phyloP scores from a whole-genome alignment of 305 asterid species.

The Fraxinus velutina region DNA sequence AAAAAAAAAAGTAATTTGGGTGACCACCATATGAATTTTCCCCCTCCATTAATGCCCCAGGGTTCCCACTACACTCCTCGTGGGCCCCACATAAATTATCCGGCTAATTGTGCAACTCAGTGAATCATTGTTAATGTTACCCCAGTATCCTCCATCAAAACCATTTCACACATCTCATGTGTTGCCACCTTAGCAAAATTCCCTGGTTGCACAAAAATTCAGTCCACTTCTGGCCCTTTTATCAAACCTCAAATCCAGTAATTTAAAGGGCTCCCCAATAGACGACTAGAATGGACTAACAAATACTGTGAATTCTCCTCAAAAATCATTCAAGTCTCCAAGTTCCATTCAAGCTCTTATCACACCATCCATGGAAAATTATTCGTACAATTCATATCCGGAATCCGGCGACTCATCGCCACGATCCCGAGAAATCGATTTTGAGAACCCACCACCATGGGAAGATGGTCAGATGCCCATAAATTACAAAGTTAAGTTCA shows the following conservation, averaged over 20 bases:
- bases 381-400: constrained; percentile 58
- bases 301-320: neutral
- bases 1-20: neutral
- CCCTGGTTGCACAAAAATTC: neutral
- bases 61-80: neutral
- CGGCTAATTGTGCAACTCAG: neutral
- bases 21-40: neutral
- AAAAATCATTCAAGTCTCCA: neutral
- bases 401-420: constrained; percentile 95
- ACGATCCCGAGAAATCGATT: constrained; percentile 80
- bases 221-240: neutral
- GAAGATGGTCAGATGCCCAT: constrained; percentile 53
- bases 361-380: constrained; percentile 55
- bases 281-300: neutral
- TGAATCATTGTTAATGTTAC: neutral
- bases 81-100: neutral
- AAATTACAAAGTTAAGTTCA: constrained; percentile 49
- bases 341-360: neutral
- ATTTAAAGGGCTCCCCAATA: neutral
- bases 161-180: neutral
- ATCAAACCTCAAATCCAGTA: neutral
- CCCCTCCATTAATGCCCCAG: neutral
- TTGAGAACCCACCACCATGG: constrained; percentile 78
- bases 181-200: neutral
- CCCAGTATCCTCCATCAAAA: neutral